These are phyloP conservation scores for Oryza glumipatula DNA, from an alignment of 176 grass and related monocot species.

Conservation along the genomic window DNA sequence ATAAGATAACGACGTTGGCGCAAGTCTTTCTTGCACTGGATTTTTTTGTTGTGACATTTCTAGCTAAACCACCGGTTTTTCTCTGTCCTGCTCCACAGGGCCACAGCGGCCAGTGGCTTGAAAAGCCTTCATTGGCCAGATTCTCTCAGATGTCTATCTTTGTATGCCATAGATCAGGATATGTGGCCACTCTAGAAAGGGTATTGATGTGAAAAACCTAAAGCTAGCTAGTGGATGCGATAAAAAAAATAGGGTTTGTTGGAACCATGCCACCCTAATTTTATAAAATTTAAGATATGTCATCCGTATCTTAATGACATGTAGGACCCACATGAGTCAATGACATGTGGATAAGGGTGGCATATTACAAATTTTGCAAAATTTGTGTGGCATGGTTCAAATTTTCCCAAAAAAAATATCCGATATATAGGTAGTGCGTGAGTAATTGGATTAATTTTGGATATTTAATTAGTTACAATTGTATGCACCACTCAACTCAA, in stretches of 20 bases:
- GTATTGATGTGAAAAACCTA: not conserved
- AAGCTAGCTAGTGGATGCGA: not conserved
- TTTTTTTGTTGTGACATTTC: not conserved
- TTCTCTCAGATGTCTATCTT: not conserved
- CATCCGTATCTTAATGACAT: too few species aligned
- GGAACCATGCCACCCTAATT: too few species aligned
- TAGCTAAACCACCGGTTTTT: not conserved
- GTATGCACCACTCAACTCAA: too few species aligned
- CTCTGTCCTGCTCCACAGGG: not conserved
- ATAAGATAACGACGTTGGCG: not conserved
- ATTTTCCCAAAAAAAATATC: not conserved
- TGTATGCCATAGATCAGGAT: not conserved
- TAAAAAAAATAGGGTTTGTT: too few species aligned
- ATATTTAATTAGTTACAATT: not conserved
- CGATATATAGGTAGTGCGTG: not conserved
- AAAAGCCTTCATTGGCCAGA: not conserved
- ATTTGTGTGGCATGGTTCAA: too few species aligned
- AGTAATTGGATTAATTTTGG: not conserved
- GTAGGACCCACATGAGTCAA: too few species aligned
- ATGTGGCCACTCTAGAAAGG: not conserved
- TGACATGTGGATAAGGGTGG: too few species aligned
- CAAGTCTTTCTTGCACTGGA: not conserved
- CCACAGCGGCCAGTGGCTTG: not conserved
- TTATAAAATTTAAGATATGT: too few species aligned
- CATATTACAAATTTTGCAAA: too few species aligned